Conservation (phyloP, 306 rosid species). For the Inga oerstediana region DNA sequence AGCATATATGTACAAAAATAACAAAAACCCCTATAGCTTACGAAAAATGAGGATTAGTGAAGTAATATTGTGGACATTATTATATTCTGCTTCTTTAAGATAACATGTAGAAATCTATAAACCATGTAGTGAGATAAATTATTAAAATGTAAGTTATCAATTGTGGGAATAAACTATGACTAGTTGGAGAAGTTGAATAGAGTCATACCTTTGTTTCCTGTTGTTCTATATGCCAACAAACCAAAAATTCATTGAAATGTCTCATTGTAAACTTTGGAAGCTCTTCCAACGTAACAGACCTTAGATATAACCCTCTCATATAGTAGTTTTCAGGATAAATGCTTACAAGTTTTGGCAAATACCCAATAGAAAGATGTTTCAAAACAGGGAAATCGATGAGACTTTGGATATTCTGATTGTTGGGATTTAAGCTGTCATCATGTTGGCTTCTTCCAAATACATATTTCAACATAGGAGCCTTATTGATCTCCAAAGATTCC, state of each 20-base stretch:
- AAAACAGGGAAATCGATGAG: slow-evolving; percentile 15
- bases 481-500: not conserved
- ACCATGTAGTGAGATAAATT: too few species aligned
- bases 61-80: too few species aligned
- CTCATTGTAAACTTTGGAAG: not conserved
- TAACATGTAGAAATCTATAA: too few species aligned
- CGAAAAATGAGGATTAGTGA: too few species aligned
- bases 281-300: not conserved
- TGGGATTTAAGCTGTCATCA: not conserved
- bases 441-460: too few species aligned
- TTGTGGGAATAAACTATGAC: not conserved
- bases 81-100: too few species aligned
- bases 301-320: not conserved
- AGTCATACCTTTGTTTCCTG: not conserved
- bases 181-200: not conserved
- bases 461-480: not conserved
- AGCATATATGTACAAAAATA: too few species aligned
- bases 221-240: not conserved
- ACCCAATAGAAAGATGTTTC: too few species aligned
- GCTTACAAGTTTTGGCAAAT: not conserved
- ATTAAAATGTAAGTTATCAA: too few species aligned
- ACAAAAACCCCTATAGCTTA: too few species aligned
- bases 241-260: not conserved
- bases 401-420: not conserved
- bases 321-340: not conserved